Percentiles rank a stretch among this genome's conserved stretches.
phyloP scores from a whole-genome alignment of 2,329 filamentous ascomycete genomes.

The Albophoma yamanashiensis region DNA sequence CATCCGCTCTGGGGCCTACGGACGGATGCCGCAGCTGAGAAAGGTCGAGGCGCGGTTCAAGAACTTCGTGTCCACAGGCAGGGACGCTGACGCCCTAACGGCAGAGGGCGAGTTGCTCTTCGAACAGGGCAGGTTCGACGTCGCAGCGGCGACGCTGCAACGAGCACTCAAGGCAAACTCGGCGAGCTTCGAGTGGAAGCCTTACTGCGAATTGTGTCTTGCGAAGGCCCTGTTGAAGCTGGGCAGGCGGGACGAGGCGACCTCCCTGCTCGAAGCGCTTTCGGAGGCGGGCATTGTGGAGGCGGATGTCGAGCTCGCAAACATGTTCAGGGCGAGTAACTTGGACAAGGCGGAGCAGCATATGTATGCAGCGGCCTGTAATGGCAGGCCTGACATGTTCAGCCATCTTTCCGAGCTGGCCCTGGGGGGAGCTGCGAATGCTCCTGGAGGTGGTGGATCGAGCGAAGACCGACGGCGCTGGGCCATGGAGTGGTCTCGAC shows the following conservation, averaged over 20 bases:
- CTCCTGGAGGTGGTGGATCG: slow-evolving; percentile 4
- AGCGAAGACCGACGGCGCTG: slow-evolving; percentile 14
- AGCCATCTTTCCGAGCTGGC: slow-evolving; percentile 17
- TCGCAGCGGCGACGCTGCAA: slow-evolving; percentile 10
- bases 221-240: slow-evolving; percentile 13
- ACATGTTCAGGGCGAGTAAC: slow-evolving; percentile 12
- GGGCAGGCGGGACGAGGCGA: slow-evolving; percentile 12
- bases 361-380: slow-evolving; percentile 14
- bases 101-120: slow-evolving; percentile 19
- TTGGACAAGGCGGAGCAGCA: slow-evolving; percentile 12
- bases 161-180: slow-evolving; percentile 12
- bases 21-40: slow-evolving; percentile 6
- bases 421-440: slow-evolving; percentile 10
- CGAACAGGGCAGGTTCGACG: slow-evolving; percentile 11
- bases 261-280: slow-evolving; percentile 10
- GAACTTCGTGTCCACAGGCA: slow-evolving; percentile 15
- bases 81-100: slow-evolving; percentile 24
- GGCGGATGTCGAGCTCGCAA: slow-evolving; percentile 16
- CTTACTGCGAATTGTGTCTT: slow-evolving; percentile 14
- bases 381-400: slow-evolving; percentile 15
- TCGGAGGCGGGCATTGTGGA: slow-evolving; percentile 11
- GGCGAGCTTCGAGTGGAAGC: slow-evolving; percentile 15
- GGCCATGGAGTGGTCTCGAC: slow-evolving; percentile 23
- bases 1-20: slow-evolving; percentile 9
- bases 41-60: slow-evolving; percentile 17